phyloP scores from a whole-genome alignment of 306 rosid species.

The Cucumis hystrix region DNA sequence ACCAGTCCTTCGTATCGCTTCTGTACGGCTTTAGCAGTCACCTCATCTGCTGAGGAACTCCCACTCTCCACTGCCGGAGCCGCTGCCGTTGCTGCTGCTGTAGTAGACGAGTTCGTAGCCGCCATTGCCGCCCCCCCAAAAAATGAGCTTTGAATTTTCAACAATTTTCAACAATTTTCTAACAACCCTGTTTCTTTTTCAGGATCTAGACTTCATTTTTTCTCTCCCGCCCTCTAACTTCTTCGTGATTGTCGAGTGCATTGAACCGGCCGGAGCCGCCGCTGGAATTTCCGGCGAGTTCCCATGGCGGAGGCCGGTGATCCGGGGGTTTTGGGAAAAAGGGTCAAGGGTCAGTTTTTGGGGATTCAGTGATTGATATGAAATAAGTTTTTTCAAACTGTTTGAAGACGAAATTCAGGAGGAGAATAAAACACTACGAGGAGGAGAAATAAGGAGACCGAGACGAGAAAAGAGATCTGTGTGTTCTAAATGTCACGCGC shows the following conservation, averaged over 20 bases:
- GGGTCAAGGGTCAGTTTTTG: not conserved
- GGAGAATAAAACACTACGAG: conserved; percentile 1
- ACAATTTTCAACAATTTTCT: not conserved
- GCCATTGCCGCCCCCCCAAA: conserved; percentile 35
- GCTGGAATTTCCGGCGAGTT: conserved; percentile 26
- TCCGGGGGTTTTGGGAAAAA: not conserved
- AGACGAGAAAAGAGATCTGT: conserved; percentile 9
- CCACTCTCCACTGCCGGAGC: conserved; percentile 15
- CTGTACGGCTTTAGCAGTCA: conserved; percentile 49
- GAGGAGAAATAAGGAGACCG: conserved; percentile 15
- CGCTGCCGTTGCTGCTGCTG: conserved; percentile 24
- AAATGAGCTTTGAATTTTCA: not conserved
- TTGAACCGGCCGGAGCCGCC: conserved; percentile 13
- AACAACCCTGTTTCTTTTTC: not conserved
- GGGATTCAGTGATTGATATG: not conserved
- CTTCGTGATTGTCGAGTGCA: not conserved
- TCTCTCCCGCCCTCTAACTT: too few relatives aligned
- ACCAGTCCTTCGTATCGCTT: conserved; percentile 77
- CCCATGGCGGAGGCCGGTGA: conserved; percentile 47
- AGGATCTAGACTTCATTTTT: not conserved
- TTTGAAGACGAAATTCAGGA: not conserved
- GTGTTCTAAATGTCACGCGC: conserved; percentile 9
- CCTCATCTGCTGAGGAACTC: conserved; percentile 33
- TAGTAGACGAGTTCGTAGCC: conserved; percentile 28
- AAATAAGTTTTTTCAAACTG: not conserved